These are phyloP conservation scores for Linum trigynum DNA, from an alignment of 345 rosid genomes.

Conservation along the genomic window DNA sequence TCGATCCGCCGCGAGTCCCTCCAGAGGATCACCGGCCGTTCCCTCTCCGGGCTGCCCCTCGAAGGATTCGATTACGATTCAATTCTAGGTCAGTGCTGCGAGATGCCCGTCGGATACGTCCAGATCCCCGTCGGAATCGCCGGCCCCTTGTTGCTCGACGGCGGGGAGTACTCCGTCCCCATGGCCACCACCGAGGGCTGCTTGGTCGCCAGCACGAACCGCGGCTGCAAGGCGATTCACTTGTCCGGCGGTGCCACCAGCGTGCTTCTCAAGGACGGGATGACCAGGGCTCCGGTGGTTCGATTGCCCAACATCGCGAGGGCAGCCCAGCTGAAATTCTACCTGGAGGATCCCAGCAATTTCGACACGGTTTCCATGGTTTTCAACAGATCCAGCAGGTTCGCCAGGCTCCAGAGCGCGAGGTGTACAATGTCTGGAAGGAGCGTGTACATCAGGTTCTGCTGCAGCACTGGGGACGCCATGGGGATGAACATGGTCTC, in stretches of 20 bases:
- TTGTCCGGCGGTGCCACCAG: conserved; percentile 35
- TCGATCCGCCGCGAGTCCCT: too few species aligned
- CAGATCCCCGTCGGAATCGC: conserved; percentile 21
- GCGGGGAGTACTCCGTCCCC: conserved; percentile 31
- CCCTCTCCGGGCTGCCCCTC: too few species aligned
- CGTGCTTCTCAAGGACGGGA: conserved; percentile 27
- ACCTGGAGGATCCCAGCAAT: conserved; percentile 31
- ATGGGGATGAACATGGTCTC: conserved; percentile 63
- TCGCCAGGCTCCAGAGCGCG: conserved; percentile 36
- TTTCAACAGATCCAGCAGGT: conserved; percentile 52
- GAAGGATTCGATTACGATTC: too few species aligned
- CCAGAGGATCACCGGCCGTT: too few species aligned
- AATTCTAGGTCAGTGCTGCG: conserved; percentile 44
- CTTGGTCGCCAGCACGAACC: conserved; percentile 46
- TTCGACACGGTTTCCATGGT: conserved; percentile 28
- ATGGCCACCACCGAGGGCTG: conserved; percentile 59
- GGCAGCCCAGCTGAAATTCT: conserved; percentile 35
- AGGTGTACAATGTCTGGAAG: conserved; percentile 41
- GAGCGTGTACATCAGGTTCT: conserved; percentile 43
- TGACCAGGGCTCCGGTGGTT: conserved; percentile 48
- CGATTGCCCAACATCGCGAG: conserved; percentile 30
- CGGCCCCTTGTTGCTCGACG: conserved; percentile 43
- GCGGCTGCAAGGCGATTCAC: conserved; percentile 48
- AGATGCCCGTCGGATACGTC: conserved; percentile 42
- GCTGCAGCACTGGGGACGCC: conserved; percentile 58